Evolutionary conservation across 371 early-diverging fungal species (phyloP).

Genomic region (Smittium mucronatum): DNA sequence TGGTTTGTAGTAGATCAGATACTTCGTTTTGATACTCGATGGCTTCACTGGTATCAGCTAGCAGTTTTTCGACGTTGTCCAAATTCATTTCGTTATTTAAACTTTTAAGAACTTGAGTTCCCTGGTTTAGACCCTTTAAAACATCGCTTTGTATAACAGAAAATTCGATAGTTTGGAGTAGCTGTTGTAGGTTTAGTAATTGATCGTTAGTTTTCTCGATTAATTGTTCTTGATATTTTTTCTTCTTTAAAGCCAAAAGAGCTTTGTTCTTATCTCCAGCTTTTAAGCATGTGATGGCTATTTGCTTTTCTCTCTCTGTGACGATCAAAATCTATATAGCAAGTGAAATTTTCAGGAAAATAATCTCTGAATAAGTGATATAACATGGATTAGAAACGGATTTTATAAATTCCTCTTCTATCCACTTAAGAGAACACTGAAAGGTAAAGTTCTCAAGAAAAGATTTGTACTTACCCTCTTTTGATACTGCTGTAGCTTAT

Average conservation of each 20-base stretch:
- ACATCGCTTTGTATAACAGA: slow-evolving; percentile 81
- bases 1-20: slow-evolving; percentile 53
- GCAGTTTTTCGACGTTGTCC: slow-evolving; percentile 83
- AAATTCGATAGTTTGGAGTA: slow-evolving; percentile 80
- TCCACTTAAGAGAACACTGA: not conserved
- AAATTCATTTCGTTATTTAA: slow-evolving; percentile 81
- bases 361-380: not conserved
- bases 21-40: slow-evolving; percentile 92
- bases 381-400: not conserved
- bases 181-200: slow-evolving; percentile 72
- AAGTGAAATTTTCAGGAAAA: not conserved
- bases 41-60: slow-evolving; percentile 92
- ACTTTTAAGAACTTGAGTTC: slow-evolving; percentile 73
- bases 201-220: slow-evolving; percentile 72
- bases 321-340: slow-evolving; percentile 24
- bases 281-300: slow-evolving; percentile 46
- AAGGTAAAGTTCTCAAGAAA: not conserved
- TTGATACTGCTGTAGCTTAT: slow-evolving; percentile 81
- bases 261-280: slow-evolving; percentile 70
- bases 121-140: slow-evolving; percentile 63
- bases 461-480: slow-evolving; percentile 45
- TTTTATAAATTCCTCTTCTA: no score
- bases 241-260: slow-evolving; percentile 78
- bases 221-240: slow-evolving; percentile 85
- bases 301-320: slow-evolving; percentile 42